Conservation (phyloP, 495 filamentous ascomycete genomes). For the Penicillium tannophilum region DNA sequence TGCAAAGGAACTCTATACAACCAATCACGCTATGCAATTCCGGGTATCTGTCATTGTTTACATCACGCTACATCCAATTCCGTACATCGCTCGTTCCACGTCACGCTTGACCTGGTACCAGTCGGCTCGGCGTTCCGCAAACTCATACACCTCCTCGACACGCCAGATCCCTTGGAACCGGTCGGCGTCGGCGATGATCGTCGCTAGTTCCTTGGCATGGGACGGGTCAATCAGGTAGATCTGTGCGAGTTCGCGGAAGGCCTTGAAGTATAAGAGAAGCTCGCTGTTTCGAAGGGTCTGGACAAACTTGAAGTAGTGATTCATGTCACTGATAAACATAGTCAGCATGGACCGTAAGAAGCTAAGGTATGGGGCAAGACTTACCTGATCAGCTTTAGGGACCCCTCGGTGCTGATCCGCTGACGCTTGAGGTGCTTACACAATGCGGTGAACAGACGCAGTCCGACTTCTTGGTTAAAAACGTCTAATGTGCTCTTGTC, state of each 20-base stretch:
- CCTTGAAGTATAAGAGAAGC: slow-evolving; percentile 85
- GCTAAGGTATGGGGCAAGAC: background rate
- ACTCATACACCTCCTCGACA: slow-evolving; percentile 97
- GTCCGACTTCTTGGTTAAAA: slow-evolving; percentile 96
- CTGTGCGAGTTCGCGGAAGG: slow-evolving; percentile 88
- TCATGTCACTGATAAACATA: slow-evolving; percentile 73
- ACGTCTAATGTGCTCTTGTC: slow-evolving; percentile 98
- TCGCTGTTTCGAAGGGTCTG: slow-evolving; percentile 77
- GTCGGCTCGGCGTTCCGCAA: slow-evolving; percentile 89
- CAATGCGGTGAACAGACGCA: slow-evolving; percentile 83
- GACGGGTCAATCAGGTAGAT: slow-evolving; percentile 89
- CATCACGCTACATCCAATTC: slow-evolving; percentile 87
- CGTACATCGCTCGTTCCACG: slow-evolving; percentile 98
- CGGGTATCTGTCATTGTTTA: slow-evolving; percentile 45
- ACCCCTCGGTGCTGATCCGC: slow-evolving; percentile 84
- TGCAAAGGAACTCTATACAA: slow-evolving; percentile 18
- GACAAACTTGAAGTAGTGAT: slow-evolving; percentile 86
- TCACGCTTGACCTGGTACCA: slow-evolving; percentile 86
- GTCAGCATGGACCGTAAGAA: slow-evolving; percentile 9
- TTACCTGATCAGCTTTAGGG: slow-evolving; percentile 85
- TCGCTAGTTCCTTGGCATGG: slow-evolving; percentile 93
- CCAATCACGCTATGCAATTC: slow-evolving; percentile 27
- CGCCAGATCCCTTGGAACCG: slow-evolving; percentile 90
- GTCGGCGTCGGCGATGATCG: slow-evolving; percentile 88
- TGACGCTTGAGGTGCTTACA: slow-evolving; percentile 98